Base-by-base conservation (phyloP, 2,329 filamentous ascomycete genomes). In the Sporothrix variecibatus region DNA sequence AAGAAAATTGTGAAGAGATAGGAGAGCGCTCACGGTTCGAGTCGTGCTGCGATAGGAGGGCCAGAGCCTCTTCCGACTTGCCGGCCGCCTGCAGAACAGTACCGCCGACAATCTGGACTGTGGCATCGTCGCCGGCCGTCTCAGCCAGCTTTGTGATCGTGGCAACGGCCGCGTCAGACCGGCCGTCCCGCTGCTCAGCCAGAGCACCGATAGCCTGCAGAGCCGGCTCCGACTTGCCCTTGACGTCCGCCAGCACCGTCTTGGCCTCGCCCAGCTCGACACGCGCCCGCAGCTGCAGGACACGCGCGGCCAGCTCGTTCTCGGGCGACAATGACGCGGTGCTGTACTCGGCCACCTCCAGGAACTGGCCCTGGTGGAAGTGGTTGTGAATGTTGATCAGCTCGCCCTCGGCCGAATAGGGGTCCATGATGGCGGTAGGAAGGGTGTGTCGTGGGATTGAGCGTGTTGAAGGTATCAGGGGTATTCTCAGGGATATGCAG, bases 341-440 rank as follows among this genome's bases (percentile, higher is more conserved):
- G 83, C 97, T 92, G 84, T 94, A 97, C 85, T 96, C 92, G 83
- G 97, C 83, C 77, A 97, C 95, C 80, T 92, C 87, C 80, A 93
- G 89, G 87, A 94, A 97, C 86, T 97, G 95, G 81, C 93, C 94
- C 82, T 92, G 89, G 82, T 92, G 88, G 84, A 92, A 92, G 83
- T 89, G 83, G 83, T 89, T 92, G 85, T 92, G 89, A 77, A 92
- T 88, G 84, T 91, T 92, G 82, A 92, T 88, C 79, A 93, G 84
- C 85, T 93, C 91, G 84, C 90, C 90, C 83, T 92, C 90, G 77
- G 90, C 87, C 67, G 90, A 92, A 82, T 91, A 93, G 77, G 90
- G 90, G 82, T 92, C 90, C 90, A 92, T 92, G 7, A 38, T 26
- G 9, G 58, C 12, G 71, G 3, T 51, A 23, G 15, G n/a, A 20